phyloP scores from a whole-genome alignment of 768 basidiomycete genomes.

The Auricularia sp. region DNA sequence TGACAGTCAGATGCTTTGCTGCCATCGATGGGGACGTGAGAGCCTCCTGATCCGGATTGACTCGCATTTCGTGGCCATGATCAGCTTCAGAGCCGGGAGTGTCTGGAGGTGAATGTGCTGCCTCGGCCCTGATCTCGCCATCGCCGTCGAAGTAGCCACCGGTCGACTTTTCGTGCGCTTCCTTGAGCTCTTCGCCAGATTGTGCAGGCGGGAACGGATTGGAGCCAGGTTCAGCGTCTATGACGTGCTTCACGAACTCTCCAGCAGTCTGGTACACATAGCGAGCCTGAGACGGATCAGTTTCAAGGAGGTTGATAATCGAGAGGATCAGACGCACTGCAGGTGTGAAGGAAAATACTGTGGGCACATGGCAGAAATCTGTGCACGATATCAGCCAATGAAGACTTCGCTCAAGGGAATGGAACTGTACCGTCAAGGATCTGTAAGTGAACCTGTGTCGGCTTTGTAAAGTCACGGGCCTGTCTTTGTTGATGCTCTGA shows the following conservation, averaged over 20 bases:
- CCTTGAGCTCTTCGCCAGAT: not conserved
- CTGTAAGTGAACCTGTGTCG: conserved; percentile 70
- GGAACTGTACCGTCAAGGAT: conserved; percentile 64
- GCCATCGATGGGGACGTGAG: not conserved
- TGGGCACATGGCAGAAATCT: conserved; percentile 55
- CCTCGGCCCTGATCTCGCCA: not conserved
- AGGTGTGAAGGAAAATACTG: conserved; percentile 57
- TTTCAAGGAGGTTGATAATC: conserved; percentile 59
- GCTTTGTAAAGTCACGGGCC: conserved; percentile 35
- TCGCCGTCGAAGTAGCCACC: not conserved
- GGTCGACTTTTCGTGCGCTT: not conserved
- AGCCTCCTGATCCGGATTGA: not conserved
- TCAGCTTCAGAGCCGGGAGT: not conserved
- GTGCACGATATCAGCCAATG: not conserved
- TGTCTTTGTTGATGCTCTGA: conserved; percentile 38
- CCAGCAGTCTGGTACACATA: conserved; percentile 59
- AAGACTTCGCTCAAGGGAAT: not conserved
- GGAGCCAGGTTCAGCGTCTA: conserved; percentile 18
- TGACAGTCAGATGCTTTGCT: not conserved
- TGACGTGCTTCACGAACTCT: conserved; percentile 55
- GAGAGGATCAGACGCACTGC: conserved; percentile 46
- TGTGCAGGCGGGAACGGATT: not conserved
- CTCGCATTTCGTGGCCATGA: not conserved
- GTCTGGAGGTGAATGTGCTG: not conserved
- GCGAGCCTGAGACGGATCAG: conserved; percentile 40